phyloP scores from a whole-genome alignment of 768 basidiomycete genomes.

The Grammothele lineata region DNA sequence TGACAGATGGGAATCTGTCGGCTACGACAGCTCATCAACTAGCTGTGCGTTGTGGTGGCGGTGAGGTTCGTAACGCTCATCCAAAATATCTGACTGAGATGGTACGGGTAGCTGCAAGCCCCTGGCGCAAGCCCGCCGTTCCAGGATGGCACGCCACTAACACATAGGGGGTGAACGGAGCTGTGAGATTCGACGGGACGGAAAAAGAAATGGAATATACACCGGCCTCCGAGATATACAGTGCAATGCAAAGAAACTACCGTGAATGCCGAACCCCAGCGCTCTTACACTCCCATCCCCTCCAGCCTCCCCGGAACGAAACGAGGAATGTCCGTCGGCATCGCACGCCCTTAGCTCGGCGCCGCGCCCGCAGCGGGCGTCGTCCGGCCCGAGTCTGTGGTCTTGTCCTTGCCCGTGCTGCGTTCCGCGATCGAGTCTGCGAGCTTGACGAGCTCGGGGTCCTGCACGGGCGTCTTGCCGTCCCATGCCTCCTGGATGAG shows the following conservation, averaged over 20 bases:
- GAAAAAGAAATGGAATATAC: conserved; percentile 11
- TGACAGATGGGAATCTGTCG: too few relatives aligned
- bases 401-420: conserved; percentile 11
- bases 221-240: conserved; percentile 19
- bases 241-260: conserved; percentile 16
- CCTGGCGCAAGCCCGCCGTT: not conserved
- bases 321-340: not conserved
- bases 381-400: conserved; percentile 13
- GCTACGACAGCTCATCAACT: too few relatives aligned
- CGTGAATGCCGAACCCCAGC: conserved; percentile 2
- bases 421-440: conserved; percentile 21
- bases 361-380: conserved; percentile 8
- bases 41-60: too few relatives aligned
- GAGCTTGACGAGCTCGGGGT: conserved; percentile 25
- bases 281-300: not conserved
- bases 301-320: not conserved
- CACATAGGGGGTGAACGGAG: not conserved
- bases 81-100: not conserved
- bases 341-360: conserved; percentile 5
- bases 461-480: conserved; percentile 38
- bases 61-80: not conserved
- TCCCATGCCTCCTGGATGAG: conserved; percentile 93
- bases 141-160: not conserved
- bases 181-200: not conserved
- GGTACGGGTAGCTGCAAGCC: too few relatives aligned